Evolutionary conservation across 2,329 filamentous ascomycete species (phyloP), one percentile per base, ranked within the genome.

Genomic region (Aspergillus viridinutans): DNA sequence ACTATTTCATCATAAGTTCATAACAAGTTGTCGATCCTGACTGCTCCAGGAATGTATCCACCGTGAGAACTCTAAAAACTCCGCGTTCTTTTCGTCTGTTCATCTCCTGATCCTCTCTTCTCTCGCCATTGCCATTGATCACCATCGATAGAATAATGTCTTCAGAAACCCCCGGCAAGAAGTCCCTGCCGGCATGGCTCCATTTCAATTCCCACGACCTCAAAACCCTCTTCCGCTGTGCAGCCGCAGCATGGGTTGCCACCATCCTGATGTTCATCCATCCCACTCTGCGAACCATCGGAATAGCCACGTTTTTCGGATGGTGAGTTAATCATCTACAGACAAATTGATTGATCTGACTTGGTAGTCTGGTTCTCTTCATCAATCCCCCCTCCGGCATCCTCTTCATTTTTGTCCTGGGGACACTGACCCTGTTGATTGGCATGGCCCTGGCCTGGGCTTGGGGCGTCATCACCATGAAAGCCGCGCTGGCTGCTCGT

Each of bases 131-230:
- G 32, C n/a, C n/a, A 35, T 35, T 35, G 29, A 45, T 21, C 21
- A 4, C 8, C n/a, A 20, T 23, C n/a, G 6, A 29, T 3, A 6
- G 10, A 43, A 10, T 20, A 20, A 45, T 45, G 21, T 21, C 42
- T 5, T 23, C 42, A 9, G 10, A 20, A 23, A 4, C n/a, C 7
- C 40, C 42, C n/a, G 8, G 10, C 42, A 23, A 12, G 2, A 45
- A 45, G 1, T 20, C 42, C 9, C 10, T 20, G 20, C 42, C 42
- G 5, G 1, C 3, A 21, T 45, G 42, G 42, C 42, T 45, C 28
- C 80, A 81, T 59, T 77, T 81, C 72, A 82, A 80, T 57, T 58
- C 58, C 1, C 72, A 72, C 49, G 80, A 81, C 51, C 64, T 81
- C 52, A 81, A 81, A 58, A 70, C 74, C 28, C 64, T 80, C 3